Conservation (phyloP, 2,329 filamentous ascomycete species). For the Colletotrichum abscissum region DNA sequence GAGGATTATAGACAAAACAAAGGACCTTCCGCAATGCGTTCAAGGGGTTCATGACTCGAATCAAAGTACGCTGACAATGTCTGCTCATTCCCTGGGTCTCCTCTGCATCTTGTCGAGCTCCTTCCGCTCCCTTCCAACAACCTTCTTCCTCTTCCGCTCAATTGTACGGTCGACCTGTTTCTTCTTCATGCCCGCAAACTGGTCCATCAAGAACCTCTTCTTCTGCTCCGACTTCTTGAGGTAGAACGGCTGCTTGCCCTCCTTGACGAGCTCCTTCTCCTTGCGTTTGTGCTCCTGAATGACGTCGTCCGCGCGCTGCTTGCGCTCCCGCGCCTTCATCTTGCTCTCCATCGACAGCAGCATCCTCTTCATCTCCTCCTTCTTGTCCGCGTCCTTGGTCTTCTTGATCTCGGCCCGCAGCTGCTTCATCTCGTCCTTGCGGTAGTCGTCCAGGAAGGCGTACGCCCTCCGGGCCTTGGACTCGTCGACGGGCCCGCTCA, state of each 20-base stretch:
- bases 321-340: slow-evolving; percentile 76
- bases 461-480: slow-evolving; percentile 78
- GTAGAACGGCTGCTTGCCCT: slow-evolving; percentile 94
- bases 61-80: not conserved
- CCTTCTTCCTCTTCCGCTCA: slow-evolving; percentile 90
- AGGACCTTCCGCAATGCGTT: not conserved
- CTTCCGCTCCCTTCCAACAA: slow-evolving; percentile 86
- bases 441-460: slow-evolving; percentile 88
- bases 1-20: slow-evolving; percentile 10
- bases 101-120: slow-evolving; percentile 62
- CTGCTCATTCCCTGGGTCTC: slow-evolving; percentile 5
- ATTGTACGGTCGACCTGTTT: slow-evolving; percentile 86
- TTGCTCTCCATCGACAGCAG: slow-evolving; percentile 83
- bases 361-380: slow-evolving; percentile 77
- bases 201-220: slow-evolving; percentile 82
- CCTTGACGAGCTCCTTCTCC: slow-evolving; percentile 85
- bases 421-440: slow-evolving; percentile 82
- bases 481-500: slow-evolving; percentile 64
- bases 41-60: not conserved
- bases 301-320: slow-evolving; percentile 77
- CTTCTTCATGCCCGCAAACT: slow-evolving; percentile 85
- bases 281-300: slow-evolving; percentile 80
- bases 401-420: slow-evolving; percentile 75
- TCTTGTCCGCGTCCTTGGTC: slow-evolving; percentile 72
- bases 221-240: slow-evolving; percentile 93